A percentile compares a stretch with the other conserved stretches of the same genome.
Conservation (phyloP, 169 alveolate genomes). For the Gregarina niphandrodes region DNA sequence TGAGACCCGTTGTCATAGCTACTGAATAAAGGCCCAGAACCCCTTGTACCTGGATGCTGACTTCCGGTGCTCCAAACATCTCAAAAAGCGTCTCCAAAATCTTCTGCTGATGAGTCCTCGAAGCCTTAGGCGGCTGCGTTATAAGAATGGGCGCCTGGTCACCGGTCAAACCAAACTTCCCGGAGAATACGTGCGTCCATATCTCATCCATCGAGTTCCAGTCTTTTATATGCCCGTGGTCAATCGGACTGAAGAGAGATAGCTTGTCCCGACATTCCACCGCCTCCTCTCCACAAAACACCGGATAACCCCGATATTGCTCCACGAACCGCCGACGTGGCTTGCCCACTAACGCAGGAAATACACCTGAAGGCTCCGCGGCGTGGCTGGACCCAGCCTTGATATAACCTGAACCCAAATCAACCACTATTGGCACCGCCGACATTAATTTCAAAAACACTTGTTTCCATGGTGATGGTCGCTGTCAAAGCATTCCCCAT, state of each 20-base stretch:
- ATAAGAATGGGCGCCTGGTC: too few species aligned
- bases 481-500: too few species aligned
- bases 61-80: slow-evolving; percentile 26
- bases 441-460: not conserved
- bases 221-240: slow-evolving; percentile 38
- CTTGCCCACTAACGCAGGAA: slow-evolving; percentile 34
- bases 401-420: slow-evolving; percentile 20
- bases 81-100: slow-evolving; percentile 33
- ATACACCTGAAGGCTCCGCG: slow-evolving; percentile 22
- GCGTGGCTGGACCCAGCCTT: slow-evolving; percentile 27
- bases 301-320: slow-evolving; percentile 10
- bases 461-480: too few species aligned
- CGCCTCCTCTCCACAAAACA: slow-evolving; percentile 34
- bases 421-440: not conserved
- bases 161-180: too few species aligned
- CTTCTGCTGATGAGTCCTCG: slow-evolving; percentile 20
- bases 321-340: slow-evolving; percentile 24
- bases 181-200: too few species aligned
- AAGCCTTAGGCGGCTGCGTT: slow-evolving; percentile 32
- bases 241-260: slow-evolving; percentile 27
- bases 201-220: too few species aligned
- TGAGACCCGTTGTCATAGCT: slow-evolving; percentile 44
- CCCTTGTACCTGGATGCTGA: slow-evolving; percentile 34
- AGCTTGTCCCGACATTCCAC: slow-evolving; percentile 22
- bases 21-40: slow-evolving; percentile 36